phyloP scores from a whole-genome alignment of 495 filamentous ascomycete genomes.

The Aspergillus conjunctus region DNA sequence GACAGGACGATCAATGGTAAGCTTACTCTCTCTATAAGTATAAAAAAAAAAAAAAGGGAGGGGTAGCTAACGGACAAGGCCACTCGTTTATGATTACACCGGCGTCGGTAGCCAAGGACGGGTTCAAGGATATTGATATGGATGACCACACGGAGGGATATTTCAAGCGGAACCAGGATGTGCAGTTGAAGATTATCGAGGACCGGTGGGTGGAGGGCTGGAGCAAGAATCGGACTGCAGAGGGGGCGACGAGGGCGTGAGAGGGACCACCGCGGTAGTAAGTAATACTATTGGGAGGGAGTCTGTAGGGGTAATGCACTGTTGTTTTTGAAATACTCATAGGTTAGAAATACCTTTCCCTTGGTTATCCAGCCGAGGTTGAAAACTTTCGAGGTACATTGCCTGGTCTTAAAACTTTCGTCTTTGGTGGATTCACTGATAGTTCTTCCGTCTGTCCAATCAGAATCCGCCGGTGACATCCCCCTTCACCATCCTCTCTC shows the following conservation, averaged over 20 bases:
- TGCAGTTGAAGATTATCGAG: conserved; percentile 25
- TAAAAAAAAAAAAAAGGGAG: background rate
- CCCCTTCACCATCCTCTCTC: background rate
- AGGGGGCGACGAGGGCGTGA: conserved; percentile 3
- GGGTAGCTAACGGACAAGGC: background rate
- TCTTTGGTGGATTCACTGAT: no score
- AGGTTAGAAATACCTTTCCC: no score
- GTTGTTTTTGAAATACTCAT: no score
- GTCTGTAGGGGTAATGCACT: no score
- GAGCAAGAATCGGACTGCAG: conserved; percentile 24
- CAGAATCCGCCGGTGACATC: conserved; percentile 21
- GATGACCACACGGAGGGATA: conserved; percentile 27
- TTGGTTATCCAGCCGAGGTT: no score
- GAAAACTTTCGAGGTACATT: no score
- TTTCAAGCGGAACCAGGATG: conserved; percentile 24
- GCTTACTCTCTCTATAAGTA: background rate
- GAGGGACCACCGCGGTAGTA: no score
- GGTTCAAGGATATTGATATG: conserved; percentile 25
- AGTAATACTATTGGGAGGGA: no score
- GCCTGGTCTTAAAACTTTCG: no score
- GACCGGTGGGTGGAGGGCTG: conserved; percentile 28
- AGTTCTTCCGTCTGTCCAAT: conserved; percentile 7
- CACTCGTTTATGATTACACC: conserved; percentile 27
- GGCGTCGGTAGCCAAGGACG: conserved; percentile 24
- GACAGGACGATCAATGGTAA: conserved; percentile 38